A percentile compares a stretch with the other conserved stretches of the same genome.
These are phyloP conservation scores for Moesziomyces sp. DNA, from an alignment of 1,284 basidiomycete species.

Conservation along the genomic window DNA sequence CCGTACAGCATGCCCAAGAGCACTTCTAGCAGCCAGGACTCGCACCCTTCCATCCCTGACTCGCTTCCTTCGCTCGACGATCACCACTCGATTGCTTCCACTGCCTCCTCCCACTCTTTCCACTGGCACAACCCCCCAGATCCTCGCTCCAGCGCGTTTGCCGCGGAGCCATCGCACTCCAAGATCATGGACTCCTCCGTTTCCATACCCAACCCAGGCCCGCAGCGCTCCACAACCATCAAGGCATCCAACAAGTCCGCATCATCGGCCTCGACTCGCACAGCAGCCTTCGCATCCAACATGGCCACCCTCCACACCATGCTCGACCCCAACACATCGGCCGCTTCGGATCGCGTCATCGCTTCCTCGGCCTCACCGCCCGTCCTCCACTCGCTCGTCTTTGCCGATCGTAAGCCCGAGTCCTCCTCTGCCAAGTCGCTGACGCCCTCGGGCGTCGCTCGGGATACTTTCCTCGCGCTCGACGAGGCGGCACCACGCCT, in stretches of 20 bases:
- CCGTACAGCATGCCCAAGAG: slow-evolving; percentile 23
- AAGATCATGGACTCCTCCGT: too few species aligned
- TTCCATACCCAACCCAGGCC: background rate
- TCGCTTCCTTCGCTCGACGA: slow-evolving; percentile 26
- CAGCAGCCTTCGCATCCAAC: background rate
- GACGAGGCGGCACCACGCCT: slow-evolving; percentile 41
- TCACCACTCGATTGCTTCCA: slow-evolving; percentile 15
- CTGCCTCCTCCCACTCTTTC: slow-evolving; percentile 15
- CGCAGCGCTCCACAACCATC: slow-evolving; percentile 24
- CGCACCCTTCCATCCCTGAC: slow-evolving; percentile 21
- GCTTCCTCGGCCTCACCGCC: slow-evolving; percentile 13
- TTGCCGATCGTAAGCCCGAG: background rate
- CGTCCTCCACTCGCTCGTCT: slow-evolving; percentile 22
- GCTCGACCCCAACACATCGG: slow-evolving; percentile 2
- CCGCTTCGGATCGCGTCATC: background rate
- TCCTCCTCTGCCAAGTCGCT: background rate
- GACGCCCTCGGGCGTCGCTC: background rate
- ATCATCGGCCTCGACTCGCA: background rate
- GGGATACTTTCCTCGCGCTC: slow-evolving; percentile 5
- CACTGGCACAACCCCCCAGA: slow-evolving; percentile 16
- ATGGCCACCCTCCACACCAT: background rate
- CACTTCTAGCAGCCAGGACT: slow-evolving; percentile 24
- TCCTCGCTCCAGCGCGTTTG: slow-evolving; percentile 2
- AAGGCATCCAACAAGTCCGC: slow-evolving; percentile 17
- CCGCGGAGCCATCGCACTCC: background rate